These are phyloP conservation scores for Puccinia horiana DNA, from an alignment of 1,284 basidiomycete genomes.

Conservation along the genomic window DNA sequence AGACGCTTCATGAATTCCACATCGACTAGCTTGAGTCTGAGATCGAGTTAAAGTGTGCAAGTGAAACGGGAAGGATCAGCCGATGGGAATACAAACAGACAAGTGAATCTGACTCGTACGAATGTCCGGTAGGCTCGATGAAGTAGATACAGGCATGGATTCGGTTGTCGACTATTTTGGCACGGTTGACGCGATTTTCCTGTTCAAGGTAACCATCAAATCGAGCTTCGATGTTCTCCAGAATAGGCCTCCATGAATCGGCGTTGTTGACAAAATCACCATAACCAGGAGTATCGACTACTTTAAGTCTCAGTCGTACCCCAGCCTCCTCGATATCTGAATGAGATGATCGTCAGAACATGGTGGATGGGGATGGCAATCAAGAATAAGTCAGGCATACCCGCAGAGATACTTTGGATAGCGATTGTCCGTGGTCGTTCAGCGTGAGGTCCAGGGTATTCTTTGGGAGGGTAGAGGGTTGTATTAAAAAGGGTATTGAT, in stretches of 20 bases:
- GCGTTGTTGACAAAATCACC: slow-evolving; percentile 98
- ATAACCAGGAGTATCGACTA: slow-evolving; percentile 94
- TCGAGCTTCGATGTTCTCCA: slow-evolving; percentile 93
- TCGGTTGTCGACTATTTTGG: slow-evolving; percentile 76
- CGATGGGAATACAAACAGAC: background rate
- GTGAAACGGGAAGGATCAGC: slow-evolving; percentile 25
- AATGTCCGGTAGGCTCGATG: slow-evolving; percentile 94
- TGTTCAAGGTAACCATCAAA: slow-evolving; percentile 96
- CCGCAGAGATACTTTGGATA: slow-evolving; percentile 93
- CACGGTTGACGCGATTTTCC: slow-evolving; percentile 92
- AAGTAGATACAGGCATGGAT: slow-evolving; percentile 83
- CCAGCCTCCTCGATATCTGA: slow-evolving; percentile 96
- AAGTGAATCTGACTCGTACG: slow-evolving; percentile 65
- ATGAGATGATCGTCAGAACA: slow-evolving; percentile 52
- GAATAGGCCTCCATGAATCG: slow-evolving; percentile 95
- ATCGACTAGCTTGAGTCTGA: slow-evolving; percentile 88
- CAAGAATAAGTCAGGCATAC: slow-evolving; percentile 62
- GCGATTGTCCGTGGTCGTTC: slow-evolving; percentile 88
- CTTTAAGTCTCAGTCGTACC: slow-evolving; percentile 88
- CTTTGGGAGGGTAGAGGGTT: slow-evolving; percentile 77
- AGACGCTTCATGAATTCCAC: slow-evolving; percentile 95
- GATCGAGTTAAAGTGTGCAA: background rate
- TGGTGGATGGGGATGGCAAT: slow-evolving; percentile 6
- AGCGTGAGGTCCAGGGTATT: slow-evolving; percentile 73
- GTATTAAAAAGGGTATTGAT: slow-evolving; percentile 98